A percentile compares a stretch with the other conserved stretches of the same genome.
These are phyloP conservation scores for Endoconidiophora polonica DNA, from an alignment of 2,329 filamentous ascomycete genomes.

Conservation along the genomic window DNA sequence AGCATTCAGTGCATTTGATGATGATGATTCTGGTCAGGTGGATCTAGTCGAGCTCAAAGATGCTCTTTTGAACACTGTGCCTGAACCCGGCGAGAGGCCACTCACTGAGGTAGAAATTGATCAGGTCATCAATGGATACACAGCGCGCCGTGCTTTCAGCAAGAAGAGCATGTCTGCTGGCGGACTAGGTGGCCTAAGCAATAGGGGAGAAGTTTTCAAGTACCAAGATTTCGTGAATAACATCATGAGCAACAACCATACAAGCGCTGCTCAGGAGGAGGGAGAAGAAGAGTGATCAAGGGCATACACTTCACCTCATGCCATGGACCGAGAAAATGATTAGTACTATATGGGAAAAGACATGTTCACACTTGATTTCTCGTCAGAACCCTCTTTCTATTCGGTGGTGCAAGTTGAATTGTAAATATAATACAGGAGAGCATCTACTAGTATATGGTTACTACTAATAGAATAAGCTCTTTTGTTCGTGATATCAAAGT, in stretches of 20 bases:
- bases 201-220: conserved; percentile 74
- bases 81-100: conserved; percentile 50
- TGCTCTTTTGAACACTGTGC: conserved; percentile 65
- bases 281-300: conserved; percentile 6
- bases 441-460: too few species aligned
- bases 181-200: conserved; percentile 25
- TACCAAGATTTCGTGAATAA: conserved; percentile 83
- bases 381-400: too few species aligned
- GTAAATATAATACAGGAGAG: too few species aligned
- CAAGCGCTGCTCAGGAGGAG: conserved; percentile 6
- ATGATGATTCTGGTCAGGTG: conserved; percentile 86
- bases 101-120: conserved; percentile 65
- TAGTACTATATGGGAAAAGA: too few species aligned
- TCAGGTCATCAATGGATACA: conserved; percentile 73
- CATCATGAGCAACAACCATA: conserved; percentile 30
- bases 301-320: too few species aligned
- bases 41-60: conserved; percentile 70
- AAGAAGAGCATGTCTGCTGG: conserved; percentile 26
- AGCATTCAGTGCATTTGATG: conserved; percentile 88
- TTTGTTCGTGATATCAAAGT: too few species aligned
- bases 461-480: too few species aligned
- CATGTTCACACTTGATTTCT: too few species aligned
- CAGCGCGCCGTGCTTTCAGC: conserved; percentile 66
- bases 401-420: too few species aligned
- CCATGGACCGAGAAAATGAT: too few species aligned